Evolutionary conservation across 2,329 filamentous ascomycete genomes (phyloP), one percentile per base, ranked within the genome.

Genomic region (Trichoderma pleuroti): DNA sequence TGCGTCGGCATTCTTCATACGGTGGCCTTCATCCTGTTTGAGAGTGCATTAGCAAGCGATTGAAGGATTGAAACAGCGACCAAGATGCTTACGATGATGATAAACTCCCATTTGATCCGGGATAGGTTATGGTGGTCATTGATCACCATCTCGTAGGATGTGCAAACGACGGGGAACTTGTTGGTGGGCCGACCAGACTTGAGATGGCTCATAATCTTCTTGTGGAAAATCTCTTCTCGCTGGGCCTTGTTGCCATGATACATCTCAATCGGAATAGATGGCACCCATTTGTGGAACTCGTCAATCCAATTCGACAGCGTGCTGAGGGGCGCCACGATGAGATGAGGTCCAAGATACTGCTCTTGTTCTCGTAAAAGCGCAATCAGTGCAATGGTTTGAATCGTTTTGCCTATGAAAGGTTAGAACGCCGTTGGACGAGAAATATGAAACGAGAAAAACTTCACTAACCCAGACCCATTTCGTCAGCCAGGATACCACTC

Each of bases 301-400:
- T 96, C 92, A 54, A 97, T 91, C 96, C 96, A 99, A 78, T 98
- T 99, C 49, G 92, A 94, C 0, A 98, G 86, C 0, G 96, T 98
- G 77, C 94, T 98, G 5, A 98, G 81, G 0, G 96, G 96, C 0
- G 94, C 94, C 8, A 96, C 91, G 67, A 99, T 93, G 26, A 99
- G 82, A 77, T 98, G 97, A 0, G 96, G 96, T 0, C 96, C 96
- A 2, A 88, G 83, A 65, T 96, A 94, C 8, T 90, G 87, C 61
- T 95, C 93, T 74, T 95, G 91, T 76, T 98, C 94, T 74, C 95
- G 90, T 16, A 98, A 84, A 72, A 97, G 90, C 0, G 95, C 95
- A 49, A 97, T 90, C 73, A 97, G 86, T 0, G 93, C 91, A 49
- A 98, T 97, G 0, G 93, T 94, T 77, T 98, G 94, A 1, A 98